Conservation (phyloP, 192 early-diverging fungal genomes). For the Coemansia sp. region DNA sequence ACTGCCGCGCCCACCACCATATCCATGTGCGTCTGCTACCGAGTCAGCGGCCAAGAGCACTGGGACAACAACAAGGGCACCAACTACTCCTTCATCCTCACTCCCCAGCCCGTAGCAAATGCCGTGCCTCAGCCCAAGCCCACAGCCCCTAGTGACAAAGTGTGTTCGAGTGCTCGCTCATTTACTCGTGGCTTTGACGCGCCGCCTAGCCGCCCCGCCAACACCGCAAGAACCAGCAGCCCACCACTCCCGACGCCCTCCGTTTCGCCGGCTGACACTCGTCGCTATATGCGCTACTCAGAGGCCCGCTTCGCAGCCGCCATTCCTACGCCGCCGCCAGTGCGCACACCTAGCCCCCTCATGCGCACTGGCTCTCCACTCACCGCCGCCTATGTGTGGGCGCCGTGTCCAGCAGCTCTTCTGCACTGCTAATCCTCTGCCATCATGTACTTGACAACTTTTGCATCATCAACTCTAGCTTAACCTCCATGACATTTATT, state of each 20-base stretch:
- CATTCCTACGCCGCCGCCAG: slow-evolving; percentile 9
- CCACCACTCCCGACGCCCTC: slow-evolving; percentile 2
- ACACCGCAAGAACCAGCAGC: not conserved
- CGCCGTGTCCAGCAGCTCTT: slow-evolving; percentile 20
- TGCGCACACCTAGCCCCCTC: slow-evolving; percentile 33
- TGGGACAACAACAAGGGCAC: slow-evolving; percentile 95
- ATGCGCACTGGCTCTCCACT: slow-evolving; percentile 40
- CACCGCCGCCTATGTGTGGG: slow-evolving; percentile 25
- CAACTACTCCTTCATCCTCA: slow-evolving; percentile 74
- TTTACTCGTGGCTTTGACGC: slow-evolving; percentile 22
- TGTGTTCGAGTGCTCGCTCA: slow-evolving; percentile 8
- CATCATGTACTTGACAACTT: not conserved
- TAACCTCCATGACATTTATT: not conserved
- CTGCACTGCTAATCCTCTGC: slow-evolving; percentile 38
- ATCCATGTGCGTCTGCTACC: slow-evolving; percentile 69
- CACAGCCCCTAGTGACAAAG: slow-evolving; percentile 3
- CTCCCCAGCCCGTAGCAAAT: not conserved
- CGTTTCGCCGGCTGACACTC: slow-evolving; percentile 23
- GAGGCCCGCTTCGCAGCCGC: slow-evolving; percentile 40
- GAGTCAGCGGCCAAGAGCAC: slow-evolving; percentile 69
- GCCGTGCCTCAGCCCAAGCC: not conserved
- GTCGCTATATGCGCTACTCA: slow-evolving; percentile 52
- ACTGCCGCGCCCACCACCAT: slow-evolving; percentile 33
- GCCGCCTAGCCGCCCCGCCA: not conserved
- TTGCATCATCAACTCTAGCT: not conserved